These are phyloP conservation scores for Rhizopogon roseolus DNA, from an alignment of 768 basidiomycete genomes.

Conservation along the genomic window DNA sequence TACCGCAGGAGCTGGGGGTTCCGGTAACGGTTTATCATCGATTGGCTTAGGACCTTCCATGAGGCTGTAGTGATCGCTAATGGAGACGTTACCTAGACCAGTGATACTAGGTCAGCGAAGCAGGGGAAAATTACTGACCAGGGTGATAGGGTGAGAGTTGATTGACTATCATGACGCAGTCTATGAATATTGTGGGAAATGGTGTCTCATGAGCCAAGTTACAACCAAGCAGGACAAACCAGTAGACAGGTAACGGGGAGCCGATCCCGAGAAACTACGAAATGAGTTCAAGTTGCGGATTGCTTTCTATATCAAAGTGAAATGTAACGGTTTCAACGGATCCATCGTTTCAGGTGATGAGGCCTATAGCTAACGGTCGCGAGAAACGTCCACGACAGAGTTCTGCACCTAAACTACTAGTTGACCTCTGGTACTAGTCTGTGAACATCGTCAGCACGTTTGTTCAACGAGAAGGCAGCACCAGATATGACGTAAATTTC, in stretches of 20 bases:
- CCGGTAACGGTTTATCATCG: not conserved
- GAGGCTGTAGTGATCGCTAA: not conserved
- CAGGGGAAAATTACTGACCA: not conserved
- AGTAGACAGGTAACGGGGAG: not conserved
- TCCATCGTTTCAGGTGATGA: too few relatives aligned
- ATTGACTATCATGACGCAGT: not conserved
- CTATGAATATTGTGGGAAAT: not conserved
- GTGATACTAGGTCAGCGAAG: not conserved
- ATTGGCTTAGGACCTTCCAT: not conserved
- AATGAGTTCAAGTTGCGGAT: too few relatives aligned
- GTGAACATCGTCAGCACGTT: too few relatives aligned
- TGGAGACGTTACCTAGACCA: not conserved
- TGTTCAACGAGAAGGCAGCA: not conserved
- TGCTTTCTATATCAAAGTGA: too few relatives aligned
- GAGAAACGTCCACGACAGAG: too few relatives aligned
- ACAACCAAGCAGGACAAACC: not conserved
- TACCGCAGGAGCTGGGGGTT: not conserved
- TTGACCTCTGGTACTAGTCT: too few relatives aligned
- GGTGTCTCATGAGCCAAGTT: too few relatives aligned
- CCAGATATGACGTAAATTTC: not conserved
- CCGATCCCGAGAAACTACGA: not conserved
- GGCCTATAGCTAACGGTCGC: too few relatives aligned
- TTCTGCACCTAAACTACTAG: not conserved
- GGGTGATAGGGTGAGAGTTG: not conserved
- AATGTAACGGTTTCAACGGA: not conserved